A percentile compares a stretch with the other conserved stretches of the same genome.
phyloP scores from a whole-genome alignment of 495 filamentous ascomycete species.

The Lasiosphaeris hirsuta region DNA sequence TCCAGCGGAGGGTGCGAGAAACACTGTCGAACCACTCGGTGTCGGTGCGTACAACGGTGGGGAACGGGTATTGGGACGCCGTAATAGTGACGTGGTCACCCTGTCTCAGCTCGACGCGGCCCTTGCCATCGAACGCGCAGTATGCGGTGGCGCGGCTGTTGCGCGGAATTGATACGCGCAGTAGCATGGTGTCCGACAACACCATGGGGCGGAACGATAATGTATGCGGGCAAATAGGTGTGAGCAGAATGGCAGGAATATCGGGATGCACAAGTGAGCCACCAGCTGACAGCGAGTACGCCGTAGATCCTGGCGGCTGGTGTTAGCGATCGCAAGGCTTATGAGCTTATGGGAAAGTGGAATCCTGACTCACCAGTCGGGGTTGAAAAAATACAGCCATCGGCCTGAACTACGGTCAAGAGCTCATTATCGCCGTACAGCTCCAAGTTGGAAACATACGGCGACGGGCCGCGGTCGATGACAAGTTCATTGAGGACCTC shows the following conservation, averaged over 20 bases:
- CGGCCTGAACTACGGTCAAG: conserved; percentile 90
- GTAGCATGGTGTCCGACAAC: conserved; percentile 89
- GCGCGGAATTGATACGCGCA: conserved; percentile 81
- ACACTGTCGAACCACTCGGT: conserved; percentile 96
- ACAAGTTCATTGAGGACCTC: conserved; percentile 97
- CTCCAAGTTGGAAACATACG: conserved; percentile 95
- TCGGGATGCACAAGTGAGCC: conserved; percentile 95
- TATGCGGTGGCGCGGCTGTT: conserved; percentile 87
- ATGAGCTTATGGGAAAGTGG: neutral
- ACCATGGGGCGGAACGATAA: conserved; percentile 97
- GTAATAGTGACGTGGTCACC: conserved; percentile 94
- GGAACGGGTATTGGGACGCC: conserved; percentile 93
- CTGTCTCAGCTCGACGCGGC: conserved; percentile 82
- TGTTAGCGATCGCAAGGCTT: conserved; percentile 6
- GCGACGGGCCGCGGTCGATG: conserved; percentile 91
- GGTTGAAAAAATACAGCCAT: conserved; percentile 95
- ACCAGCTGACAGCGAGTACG: conserved; percentile 93
- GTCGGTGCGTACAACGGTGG: conserved; percentile 76
- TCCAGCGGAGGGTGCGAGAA: conserved; percentile 86
- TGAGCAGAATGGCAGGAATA: conserved; percentile 94
- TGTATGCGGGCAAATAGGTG: conserved; percentile 96
- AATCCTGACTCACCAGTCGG: conserved; percentile 63
- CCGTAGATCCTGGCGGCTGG: conserved; percentile 64
- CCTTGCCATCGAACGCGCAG: conserved; percentile 95
- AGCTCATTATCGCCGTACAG: conserved; percentile 91